These are phyloP conservation scores for Endogone sp. DNA, from an alignment of 192 early-diverging fungal genomes.

Conservation along the genomic window DNA sequence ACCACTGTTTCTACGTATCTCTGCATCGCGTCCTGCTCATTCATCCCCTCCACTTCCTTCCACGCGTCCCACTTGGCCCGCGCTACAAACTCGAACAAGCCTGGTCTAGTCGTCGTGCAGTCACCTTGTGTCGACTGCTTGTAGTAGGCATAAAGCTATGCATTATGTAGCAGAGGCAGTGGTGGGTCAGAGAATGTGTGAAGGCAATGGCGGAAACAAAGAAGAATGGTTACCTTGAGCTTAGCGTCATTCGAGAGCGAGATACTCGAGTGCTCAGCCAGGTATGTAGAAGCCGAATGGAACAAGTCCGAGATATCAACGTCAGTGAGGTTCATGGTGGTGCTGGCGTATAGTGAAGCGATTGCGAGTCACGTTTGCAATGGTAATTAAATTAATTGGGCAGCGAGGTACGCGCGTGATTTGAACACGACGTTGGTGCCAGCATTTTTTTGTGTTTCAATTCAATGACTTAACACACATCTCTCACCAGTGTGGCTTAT, in stretches of 20 bases:
- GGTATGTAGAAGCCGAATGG: neutral
- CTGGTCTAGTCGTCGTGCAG: constrained; percentile 28
- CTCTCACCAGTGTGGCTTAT: too few species aligned
- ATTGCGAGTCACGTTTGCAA: too few species aligned
- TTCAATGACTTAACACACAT: too few species aligned
- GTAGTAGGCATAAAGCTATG: constrained; percentile 44
- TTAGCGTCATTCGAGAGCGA: neutral
- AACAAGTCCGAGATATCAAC: too few species aligned
- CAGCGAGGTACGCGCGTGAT: too few species aligned
- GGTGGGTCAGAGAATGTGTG: neutral
- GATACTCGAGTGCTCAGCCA: neutral
- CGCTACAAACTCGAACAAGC: constrained; percentile 38
- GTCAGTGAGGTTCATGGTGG: neutral
- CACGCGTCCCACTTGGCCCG: constrained; percentile 46
- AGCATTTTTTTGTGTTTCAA: too few species aligned
- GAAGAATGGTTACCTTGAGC: neutral
- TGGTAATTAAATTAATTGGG: too few species aligned
- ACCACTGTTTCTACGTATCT: constrained; percentile 12
- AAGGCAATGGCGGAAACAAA: neutral
- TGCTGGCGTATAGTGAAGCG: too few species aligned
- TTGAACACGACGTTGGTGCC: too few species aligned
- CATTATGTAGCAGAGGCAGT: neutral
- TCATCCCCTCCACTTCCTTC: constrained; percentile 34
- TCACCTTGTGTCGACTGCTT: constrained; percentile 44
- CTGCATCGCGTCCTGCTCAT: constrained; percentile 24